Evolutionary conservation across 2,329 filamentous ascomycete genomes (phyloP), one percentile per base, ranked within the genome.

Genomic region (Phyllosticta citribraziliensis): DNA sequence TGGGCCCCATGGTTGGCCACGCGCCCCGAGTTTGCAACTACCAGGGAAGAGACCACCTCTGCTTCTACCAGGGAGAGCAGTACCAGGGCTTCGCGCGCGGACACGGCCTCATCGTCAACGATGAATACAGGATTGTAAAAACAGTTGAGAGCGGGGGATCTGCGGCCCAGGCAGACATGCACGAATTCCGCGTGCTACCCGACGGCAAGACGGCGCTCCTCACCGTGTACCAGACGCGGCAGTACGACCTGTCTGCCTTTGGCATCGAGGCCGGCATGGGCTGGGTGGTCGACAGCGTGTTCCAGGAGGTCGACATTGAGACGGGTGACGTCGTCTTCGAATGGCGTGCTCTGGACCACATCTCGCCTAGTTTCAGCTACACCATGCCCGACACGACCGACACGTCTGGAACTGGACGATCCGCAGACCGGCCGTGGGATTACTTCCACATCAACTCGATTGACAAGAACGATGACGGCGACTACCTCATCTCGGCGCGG

Each of bases 281-380:
- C 1, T 82, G 78, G 77, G 68, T 82, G 40, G 77, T 81, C 64
- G 76, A 81, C 67, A 78, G 78, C 59, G 72, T 80, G 2, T 81
- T 82, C 63, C 79, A 82, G 66, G 80, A 83, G 68, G 72, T 83
- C 33, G 78, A 84, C 61, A 80, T 83, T 52, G 74, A 79, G 24
- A 84, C 80, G 2, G 81, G 82, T 2, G 73, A 78, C 51, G 69
- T 85, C 3, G 63, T 84, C 11, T 85, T 85, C 64, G 82, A 85
- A 65, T 85, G 83, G 83, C 76, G 76, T 30, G 80, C 79, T 64
- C 70, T 84, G 10, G 81, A 84, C 61, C 80, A 84, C 68, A 74
- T 83, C n/a, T 73, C 76, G 52, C 80, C 80, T 1, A 74, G 76
- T 51, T 76, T 79, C 74, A 73, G 68, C 68, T 71, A 78, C 70